Base-by-base conservation (phyloP, 768 basidiomycete genomes). In the Serendipita vermifera region DNA sequence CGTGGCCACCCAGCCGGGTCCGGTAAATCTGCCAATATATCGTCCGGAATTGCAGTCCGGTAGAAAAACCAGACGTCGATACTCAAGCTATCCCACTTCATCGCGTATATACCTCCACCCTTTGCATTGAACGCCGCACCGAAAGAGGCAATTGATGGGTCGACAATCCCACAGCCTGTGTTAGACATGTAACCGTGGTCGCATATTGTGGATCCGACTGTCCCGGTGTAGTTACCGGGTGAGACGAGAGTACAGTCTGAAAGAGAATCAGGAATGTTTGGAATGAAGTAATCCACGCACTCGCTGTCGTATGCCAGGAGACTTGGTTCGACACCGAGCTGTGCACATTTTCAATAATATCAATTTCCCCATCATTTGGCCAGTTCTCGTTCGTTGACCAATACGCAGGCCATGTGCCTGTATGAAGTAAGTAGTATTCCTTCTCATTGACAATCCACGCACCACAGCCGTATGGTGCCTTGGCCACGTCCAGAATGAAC, bases 381-480 rank as follows among this genome's bases (percentile, higher is more conserved):
- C 81, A 83, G 3, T 75, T 78, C 15, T 17, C 20, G 46, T 51
- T 51, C 4, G 46, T 51, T 15, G 46, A 51, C 46, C 46, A 51
- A 51, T 51, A 51, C 7, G 46, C 46, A 15, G 87, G 88, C 89
- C 90, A 90, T 20, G 83, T 79, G 61, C 77, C 84, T 86, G 38
- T 51, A 17, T 29, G 22, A 17, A 9, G 15, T 22, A 5, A 22
- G 9, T 26, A 29, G 26, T 11, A 43, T 51, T n/a, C 20, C 4
- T 7, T 26, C 5, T 4, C 22, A 3, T 9, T 22, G 9, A 53
- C 38, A 56, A 29, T 36, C 29, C 51, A 69, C 77, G 56, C 70
- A 80, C 88, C 87, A 69, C 90, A 94, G 55, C 90, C 91, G 79
- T 83, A 88, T 0, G 90, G 90, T 40, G 89, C 88, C 67, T 77